Percentiles rank a stretch among this genome's conserved stretches.
Evolutionary conservation across 768 basidiomycete genomes (phyloP).

Genomic region (Pulveroboletus sp.): DNA sequence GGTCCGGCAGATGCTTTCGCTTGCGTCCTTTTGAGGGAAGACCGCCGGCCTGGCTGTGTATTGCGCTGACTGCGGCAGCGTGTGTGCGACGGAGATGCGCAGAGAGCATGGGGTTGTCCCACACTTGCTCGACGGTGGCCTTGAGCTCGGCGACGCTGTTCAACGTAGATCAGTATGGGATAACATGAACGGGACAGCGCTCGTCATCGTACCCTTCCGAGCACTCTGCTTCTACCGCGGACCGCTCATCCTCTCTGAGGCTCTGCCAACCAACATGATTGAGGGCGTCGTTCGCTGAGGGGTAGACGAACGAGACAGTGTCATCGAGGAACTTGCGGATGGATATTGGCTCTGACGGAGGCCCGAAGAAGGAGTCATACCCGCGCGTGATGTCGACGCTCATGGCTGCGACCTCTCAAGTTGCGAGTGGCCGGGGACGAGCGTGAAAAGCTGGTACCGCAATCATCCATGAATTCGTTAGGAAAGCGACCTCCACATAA

Average conservation of each 20-base stretch:
- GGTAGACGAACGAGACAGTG: conserved; percentile 17
- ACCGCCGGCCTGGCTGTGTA: conserved; percentile 34
- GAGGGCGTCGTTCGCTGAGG: conserved; percentile 8
- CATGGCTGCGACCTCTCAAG: conserved; percentile 3
- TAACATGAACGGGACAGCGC: background rate
- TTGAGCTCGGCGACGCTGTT: conserved; percentile 54
- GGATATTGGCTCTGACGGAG: conserved; percentile 53
- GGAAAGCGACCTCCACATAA: no score
- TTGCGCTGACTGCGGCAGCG: conserved; percentile 40
- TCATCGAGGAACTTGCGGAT: conserved; percentile 43
- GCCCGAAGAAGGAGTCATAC: conserved; percentile 57
- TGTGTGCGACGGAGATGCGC: conserved; percentile 54
- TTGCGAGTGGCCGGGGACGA: background rate
- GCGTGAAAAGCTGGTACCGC: no score
- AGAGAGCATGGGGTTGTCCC: conserved; percentile 54
- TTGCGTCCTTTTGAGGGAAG: conserved; percentile 27
- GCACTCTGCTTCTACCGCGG: conserved; percentile 39
- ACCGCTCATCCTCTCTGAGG: conserved; percentile 25
- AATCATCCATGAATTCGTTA: background rate
- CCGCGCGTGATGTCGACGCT: conserved; percentile 27
- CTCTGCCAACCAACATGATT: conserved; percentile 21
- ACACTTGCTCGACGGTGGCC: conserved; percentile 40
- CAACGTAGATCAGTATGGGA: background rate
- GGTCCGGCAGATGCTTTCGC: conserved; percentile 32
- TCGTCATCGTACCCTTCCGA: conserved; percentile 31